A percentile compares a stretch with the other conserved stretches of the same genome.
Evolutionary conservation across 495 filamentous ascomycete genomes (phyloP).

Genomic region (Podospora pseudocomata): DNA sequence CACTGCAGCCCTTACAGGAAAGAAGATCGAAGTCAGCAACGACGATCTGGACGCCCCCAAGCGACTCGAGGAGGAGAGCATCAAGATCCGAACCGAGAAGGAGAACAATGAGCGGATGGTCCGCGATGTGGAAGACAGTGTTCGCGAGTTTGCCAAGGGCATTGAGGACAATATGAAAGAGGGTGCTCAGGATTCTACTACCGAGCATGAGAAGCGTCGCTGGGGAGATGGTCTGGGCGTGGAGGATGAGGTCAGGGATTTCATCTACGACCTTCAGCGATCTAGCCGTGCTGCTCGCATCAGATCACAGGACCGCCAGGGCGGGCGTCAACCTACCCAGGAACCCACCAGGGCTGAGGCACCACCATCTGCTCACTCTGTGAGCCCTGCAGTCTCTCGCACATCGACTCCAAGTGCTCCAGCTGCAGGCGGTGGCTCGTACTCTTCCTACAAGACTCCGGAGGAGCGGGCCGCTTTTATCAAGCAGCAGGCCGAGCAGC

Average conservation of each 20-base stretch:
- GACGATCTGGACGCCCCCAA: constrained; percentile 76
- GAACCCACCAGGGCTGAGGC: constrained; percentile 45
- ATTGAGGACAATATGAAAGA: constrained; percentile 87
- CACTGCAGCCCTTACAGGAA: constrained; percentile 85
- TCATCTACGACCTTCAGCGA: constrained; percentile 93
- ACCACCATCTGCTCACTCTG: constrained; percentile 36
- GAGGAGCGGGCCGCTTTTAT: constrained; percentile 95
- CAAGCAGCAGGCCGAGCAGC: constrained; percentile 92
- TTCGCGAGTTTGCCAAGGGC: constrained; percentile 78
- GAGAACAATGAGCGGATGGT: constrained; percentile 97
- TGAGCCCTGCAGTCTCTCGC: constrained; percentile 42
- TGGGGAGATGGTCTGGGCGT: constrained; percentile 98
- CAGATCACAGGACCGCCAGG: constrained; percentile 62
- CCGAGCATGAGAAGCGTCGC: constrained; percentile 83
- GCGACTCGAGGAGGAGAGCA: constrained; percentile 81
- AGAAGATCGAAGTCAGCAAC: constrained; percentile 58
- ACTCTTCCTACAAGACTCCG: constrained; percentile 79
- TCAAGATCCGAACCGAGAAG: constrained; percentile 72
- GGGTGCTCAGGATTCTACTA: constrained; percentile 59
- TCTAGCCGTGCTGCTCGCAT: constrained; percentile 71
- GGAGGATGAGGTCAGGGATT: constrained; percentile 92
- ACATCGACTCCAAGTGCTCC: constrained; percentile 44
- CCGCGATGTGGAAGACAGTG: constrained; percentile 92
- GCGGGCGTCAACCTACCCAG: constrained; percentile 41
- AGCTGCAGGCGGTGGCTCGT: constrained; percentile 50